phyloP scores from a whole-genome alignment of 768 basidiomycete genomes.

The Lactifluus piperatus region DNA sequence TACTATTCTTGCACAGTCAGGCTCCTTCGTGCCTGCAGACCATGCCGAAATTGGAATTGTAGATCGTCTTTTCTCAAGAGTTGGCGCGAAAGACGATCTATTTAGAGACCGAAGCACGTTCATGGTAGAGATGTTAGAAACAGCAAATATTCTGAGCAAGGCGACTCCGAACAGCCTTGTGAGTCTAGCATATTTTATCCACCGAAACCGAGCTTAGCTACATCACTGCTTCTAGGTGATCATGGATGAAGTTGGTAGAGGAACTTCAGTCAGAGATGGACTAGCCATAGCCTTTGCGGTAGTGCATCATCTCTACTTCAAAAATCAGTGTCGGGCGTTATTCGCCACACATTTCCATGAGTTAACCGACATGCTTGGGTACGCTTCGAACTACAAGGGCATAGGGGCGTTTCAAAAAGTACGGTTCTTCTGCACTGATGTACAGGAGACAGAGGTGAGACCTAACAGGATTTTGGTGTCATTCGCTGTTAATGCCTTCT shows the following conservation, averaged over 20 bases:
- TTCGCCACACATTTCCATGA: conserved; percentile 99
- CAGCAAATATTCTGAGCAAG: conserved; percentile 77
- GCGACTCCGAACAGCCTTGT: conserved; percentile 83
- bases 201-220: not conserved
- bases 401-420: conserved; percentile 49
- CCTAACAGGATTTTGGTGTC: not conserved
- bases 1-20: conserved; percentile 82
- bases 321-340: conserved; percentile 71
- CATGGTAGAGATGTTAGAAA: conserved; percentile 98
- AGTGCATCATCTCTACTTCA: conserved; percentile 66
- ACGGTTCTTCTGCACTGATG: conserved; percentile 83
- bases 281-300: conserved; percentile 90
- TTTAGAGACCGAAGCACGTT: conserved; percentile 93
- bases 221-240: conserved; percentile 63
- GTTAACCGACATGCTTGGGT: conserved; percentile 74
- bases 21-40: conserved; percentile 90
- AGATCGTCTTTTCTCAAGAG: conserved; percentile 87
- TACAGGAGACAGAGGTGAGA: conserved; percentile 68
- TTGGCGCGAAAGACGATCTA: conserved; percentile 92
- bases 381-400: conserved; percentile 36
- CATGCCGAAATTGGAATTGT: conserved; percentile 73
- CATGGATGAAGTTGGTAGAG: conserved; percentile 98
- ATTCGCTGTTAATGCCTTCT: not conserved
- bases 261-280: conserved; percentile 88
- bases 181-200: conserved; percentile 23